Percentiles rank a stretch among this genome's conserved stretches.
phyloP scores from a whole-genome alignment of 768 basidiomycete species.

The Obba rivulosa region DNA sequence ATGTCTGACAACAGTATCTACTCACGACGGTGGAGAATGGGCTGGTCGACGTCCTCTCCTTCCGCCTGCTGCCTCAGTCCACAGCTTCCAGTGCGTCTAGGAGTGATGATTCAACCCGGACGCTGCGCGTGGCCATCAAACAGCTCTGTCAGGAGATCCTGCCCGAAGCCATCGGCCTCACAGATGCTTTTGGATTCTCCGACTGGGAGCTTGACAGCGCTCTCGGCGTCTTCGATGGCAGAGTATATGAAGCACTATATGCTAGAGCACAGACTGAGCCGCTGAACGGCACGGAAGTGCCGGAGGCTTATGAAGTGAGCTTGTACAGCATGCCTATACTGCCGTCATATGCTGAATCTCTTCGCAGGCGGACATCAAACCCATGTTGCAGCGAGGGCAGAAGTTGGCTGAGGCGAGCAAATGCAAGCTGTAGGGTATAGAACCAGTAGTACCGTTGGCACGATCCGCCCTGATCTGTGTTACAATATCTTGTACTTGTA shows the following conservation, averaged over 20 bases:
- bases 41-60: conserved; percentile 55
- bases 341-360: conserved; percentile 1
- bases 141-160: conserved; percentile 45
- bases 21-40: conserved; percentile 50
- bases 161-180: conserved; percentile 61
- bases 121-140: conserved; percentile 46
- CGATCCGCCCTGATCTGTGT: neutral
- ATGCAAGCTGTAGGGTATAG: conserved; percentile 27
- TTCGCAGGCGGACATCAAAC: conserved; percentile 42
- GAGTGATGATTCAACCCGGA: conserved; percentile 38
- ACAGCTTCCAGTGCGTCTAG: conserved; percentile 4
- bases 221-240: conserved; percentile 57
- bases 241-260: conserved; percentile 66
- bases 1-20: conserved; percentile 43
- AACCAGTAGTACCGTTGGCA: neutral
- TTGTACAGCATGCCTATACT: neutral
- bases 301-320: conserved; percentile 52
- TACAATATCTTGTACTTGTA: neutral
- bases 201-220: conserved; percentile 75
- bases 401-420: conserved; percentile 23
- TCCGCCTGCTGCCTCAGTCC: conserved; percentile 33
- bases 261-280: conserved; percentile 53
- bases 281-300: conserved; percentile 45
- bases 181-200: conserved; percentile 68
- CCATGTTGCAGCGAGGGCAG: conserved; percentile 45